Evolutionary conservation across 495 filamentous ascomycete species (phyloP).

Genomic region (Ascodesmis nigricans): DNA sequence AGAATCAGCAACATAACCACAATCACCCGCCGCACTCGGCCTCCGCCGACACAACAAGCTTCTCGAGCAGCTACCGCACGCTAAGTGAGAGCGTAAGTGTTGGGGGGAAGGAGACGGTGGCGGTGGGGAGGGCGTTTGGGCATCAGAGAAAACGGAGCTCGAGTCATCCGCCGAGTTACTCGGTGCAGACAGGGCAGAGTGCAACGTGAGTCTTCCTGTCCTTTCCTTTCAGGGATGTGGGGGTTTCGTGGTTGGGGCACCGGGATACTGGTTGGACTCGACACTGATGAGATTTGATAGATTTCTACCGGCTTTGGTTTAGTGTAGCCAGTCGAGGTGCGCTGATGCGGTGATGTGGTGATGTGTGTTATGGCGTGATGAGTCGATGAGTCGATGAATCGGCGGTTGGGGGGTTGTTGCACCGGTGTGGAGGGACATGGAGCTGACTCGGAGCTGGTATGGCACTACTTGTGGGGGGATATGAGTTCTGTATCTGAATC

Average conservation of each 20-base stretch:
- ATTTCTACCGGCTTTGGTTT: conserved; percentile 1
- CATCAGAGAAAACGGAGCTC: conserved; percentile 21
- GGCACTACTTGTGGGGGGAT: too few species aligned
- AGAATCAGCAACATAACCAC: conserved; percentile 22
- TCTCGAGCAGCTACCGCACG: conserved; percentile 20
- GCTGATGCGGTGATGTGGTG: too few species aligned
- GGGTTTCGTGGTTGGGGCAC: background rate
- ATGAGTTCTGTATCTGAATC: background rate
- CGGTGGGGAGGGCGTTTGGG: conserved; percentile 15
- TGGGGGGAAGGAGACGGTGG: conserved; percentile 7
- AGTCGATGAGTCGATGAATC: too few species aligned
- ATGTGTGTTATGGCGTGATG: too few species aligned
- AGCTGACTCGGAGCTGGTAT: too few species aligned
- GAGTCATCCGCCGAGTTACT: conserved; percentile 21
- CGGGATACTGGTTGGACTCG: background rate
- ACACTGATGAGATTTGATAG: background rate
- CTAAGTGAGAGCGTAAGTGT: too few species aligned
- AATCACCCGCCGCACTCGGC: too few species aligned
- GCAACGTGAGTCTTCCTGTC: too few species aligned
- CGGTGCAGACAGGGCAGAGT: too few species aligned
- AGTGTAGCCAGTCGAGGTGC: too few species aligned
- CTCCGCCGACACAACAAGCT: conserved; percentile 18
- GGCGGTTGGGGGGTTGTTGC: too few species aligned
- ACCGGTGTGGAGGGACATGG: too few species aligned
- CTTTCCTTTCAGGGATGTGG: conserved; percentile 9